Base-by-base conservation (phyloP, 2,329 filamentous ascomycete species). In the Aspergillus terreus region DNA sequence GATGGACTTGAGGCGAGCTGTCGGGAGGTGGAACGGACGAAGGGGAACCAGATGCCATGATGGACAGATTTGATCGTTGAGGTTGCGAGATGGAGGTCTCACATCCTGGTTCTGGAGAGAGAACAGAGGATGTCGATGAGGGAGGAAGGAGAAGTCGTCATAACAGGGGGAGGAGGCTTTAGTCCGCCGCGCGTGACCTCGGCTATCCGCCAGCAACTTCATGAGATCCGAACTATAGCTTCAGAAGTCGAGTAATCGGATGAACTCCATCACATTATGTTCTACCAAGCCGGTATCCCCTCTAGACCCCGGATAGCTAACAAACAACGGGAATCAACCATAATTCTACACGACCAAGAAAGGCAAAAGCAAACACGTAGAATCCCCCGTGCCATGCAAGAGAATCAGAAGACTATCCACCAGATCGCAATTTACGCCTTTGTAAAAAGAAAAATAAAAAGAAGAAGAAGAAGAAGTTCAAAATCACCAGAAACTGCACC, bases 401-500 rank as follows among this genome's bases (percentile, higher is more conserved):
- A 14, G 21, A 45, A 15, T 12, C 35, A 42, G 6, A 38, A 14
- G 35, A 12, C 23, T 17, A 56, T 49, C 55, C 61, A 53, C 64
- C 60, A 55, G 57, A 53, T 58, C 60, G 55, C 57, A 58, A 59
- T 58, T 49, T 60, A 56, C 59, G 57, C 66, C 63, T 46, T 50
- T 61, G 44, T 53, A 47, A 56, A 58, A 61, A 42, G 6, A 10
- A 23, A 42, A 42, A 42, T 1, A 42, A 17, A 25, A 48, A 51
- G 51, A 55, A 30, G 27, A 25, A 43, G 19, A 49, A 40, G 5
- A 38, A n/a, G 35, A 38, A 7, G 27, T 38, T 38, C 12, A n/a
- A 46, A 44, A 57, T 65, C 73, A 97, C 92, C 92, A 97, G 80
- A 96, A 97, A 73, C 90, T 95, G 75, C 92, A 97, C 92, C 92